Evolutionary conservation across 2,329 filamentous ascomycete genomes (phyloP).

Genomic region (Exophiala sideris): DNA sequence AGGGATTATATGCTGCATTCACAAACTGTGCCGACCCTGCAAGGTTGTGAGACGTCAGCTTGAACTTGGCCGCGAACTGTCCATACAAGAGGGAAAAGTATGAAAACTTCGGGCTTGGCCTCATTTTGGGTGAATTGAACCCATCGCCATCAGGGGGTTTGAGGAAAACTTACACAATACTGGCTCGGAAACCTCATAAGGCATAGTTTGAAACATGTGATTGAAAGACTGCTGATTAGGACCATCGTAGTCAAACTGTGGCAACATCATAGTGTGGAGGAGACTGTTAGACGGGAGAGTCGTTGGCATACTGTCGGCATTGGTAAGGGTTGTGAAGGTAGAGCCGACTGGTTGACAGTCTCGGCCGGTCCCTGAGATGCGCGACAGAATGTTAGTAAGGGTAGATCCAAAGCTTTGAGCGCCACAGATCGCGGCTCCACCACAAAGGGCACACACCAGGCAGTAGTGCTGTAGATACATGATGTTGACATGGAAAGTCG

Average conservation of each 20-base stretch:
- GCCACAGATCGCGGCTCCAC: too few relatives aligned
- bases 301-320: too few relatives aligned
- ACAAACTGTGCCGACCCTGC: conserved; percentile 16
- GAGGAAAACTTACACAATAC: conserved; percentile 4
- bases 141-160: too few relatives aligned
- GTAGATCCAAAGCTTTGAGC: too few relatives aligned
- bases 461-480: background rate
- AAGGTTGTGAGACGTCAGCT: background rate
- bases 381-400: too few relatives aligned
- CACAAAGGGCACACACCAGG: too few relatives aligned
- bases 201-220: conserved; percentile 4
- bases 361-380: too few relatives aligned
- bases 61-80: too few relatives aligned
- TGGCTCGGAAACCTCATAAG: conserved; percentile 6
- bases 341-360: too few relatives aligned
- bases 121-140: background rate
- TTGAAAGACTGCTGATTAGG: background rate
- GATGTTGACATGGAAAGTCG: background rate
- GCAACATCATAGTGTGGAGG: background rate
- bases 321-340: too few relatives aligned
- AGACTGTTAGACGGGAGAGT: background rate
- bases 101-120: background rate
- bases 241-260: background rate
- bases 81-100: background rate
- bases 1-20: conserved; percentile 12